phyloP scores from a whole-genome alignment of 1,284 basidiomycete genomes.

The Boletellus deceptivus region DNA sequence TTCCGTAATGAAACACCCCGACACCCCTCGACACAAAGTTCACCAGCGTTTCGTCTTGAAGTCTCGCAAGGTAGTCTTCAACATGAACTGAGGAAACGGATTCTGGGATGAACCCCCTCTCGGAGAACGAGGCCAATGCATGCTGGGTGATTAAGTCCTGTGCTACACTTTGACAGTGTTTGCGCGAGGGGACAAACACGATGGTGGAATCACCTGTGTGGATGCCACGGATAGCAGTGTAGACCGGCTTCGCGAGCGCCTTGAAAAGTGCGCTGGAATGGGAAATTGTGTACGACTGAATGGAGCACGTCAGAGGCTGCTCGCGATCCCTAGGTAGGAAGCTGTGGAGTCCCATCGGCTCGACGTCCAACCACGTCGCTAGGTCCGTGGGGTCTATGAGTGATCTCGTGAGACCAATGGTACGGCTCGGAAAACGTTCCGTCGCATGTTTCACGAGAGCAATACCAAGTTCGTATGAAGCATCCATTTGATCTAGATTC shows the following conservation, averaged over 20 bases:
- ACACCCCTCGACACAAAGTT: constrained; percentile 89
- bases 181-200: constrained; percentile 88
- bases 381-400: constrained; percentile 81
- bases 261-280: constrained; percentile 89
- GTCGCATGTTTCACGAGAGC: constrained; percentile 66
- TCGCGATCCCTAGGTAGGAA: constrained; percentile 86
- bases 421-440: constrained; percentile 62
- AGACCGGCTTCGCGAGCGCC: constrained; percentile 89
- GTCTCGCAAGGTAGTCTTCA: constrained; percentile 56
- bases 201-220: constrained; percentile 56
- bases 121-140: constrained; percentile 72
- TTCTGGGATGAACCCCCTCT: constrained; percentile 67
- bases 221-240: constrained; percentile 56
- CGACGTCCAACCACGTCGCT: constrained; percentile 81
- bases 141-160: constrained; percentile 87
- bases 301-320: constrained; percentile 68
- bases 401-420: constrained; percentile 78
- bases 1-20: constrained; percentile 81
- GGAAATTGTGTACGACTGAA: constrained; percentile 83
- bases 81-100: constrained; percentile 56
- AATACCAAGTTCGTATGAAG: constrained; percentile 81
- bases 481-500: constrained; percentile 82
- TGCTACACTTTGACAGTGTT: constrained; percentile 78
- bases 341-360: constrained; percentile 63
- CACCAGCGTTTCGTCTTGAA: constrained; percentile 66